Evolutionary conservation across 768 basidiomycete species (phyloP).

Genomic region (Cantharellus cinnabarinus): DNA sequence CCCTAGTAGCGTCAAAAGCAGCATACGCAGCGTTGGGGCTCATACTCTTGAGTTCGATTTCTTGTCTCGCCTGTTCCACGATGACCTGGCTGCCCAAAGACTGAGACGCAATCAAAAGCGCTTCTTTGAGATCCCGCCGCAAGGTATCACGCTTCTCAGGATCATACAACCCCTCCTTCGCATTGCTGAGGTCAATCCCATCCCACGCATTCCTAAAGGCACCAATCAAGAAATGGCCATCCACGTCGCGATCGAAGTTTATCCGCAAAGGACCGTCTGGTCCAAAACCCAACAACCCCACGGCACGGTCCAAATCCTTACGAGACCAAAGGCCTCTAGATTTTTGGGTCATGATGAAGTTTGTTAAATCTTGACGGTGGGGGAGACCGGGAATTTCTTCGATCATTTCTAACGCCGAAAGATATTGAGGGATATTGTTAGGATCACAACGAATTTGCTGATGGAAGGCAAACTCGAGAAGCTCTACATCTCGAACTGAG

Average conservation of each 20-base stretch:
- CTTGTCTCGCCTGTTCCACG: slow-evolving; percentile 31
- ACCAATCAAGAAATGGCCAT: slow-evolving; percentile 45
- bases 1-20: slow-evolving; percentile 44
- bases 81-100: slow-evolving; percentile 31
- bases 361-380: slow-evolving; percentile 34
- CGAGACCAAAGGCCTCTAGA: slow-evolving; percentile 41
- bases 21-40: slow-evolving; percentile 51
- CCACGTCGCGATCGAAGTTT: slow-evolving; percentile 29
- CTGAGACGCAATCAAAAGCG: slow-evolving; percentile 50
- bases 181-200: neutral
- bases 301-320: slow-evolving; percentile 32
- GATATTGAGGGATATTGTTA: slow-evolving; percentile 37
- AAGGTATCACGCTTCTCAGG: neutral
- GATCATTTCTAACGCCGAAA: slow-evolving; percentile 26
- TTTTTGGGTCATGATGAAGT: slow-evolving; percentile 38
- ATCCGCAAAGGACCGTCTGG: slow-evolving; percentile 36
- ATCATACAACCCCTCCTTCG: neutral
- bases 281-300: slow-evolving; percentile 44
- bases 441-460: slow-evolving; percentile 72
- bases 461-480: slow-evolving; percentile 58
- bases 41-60: slow-evolving; percentile 34
- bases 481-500: slow-evolving; percentile 23
- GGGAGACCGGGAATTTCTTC: slow-evolving; percentile 26
- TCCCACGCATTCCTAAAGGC: slow-evolving; percentile 28
- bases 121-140: slow-evolving; percentile 35